These are phyloP conservation scores for Metschnikowia santaceciliae DNA, from an alignment of 805 yeast species.

Conservation along the genomic window DNA sequence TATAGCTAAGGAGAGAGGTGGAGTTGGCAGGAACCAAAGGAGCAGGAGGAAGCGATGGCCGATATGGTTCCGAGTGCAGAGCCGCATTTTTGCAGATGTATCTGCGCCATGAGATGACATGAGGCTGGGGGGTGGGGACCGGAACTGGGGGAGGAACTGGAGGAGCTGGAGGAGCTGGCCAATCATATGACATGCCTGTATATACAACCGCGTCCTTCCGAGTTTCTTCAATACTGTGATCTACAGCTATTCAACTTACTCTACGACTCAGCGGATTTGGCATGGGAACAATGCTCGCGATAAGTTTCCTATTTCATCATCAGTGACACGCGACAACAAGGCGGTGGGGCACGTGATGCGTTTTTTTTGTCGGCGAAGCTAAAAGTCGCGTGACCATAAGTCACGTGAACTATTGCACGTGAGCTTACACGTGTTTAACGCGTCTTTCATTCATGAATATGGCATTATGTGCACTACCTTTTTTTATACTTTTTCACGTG, in stretches of 20 bases:
- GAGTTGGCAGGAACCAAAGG: background rate
- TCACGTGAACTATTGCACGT: too few species aligned
- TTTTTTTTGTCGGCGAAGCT: too few species aligned
- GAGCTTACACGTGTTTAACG: too few species aligned
- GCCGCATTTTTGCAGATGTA: slow-evolving; percentile 1
- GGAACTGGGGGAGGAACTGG: too few species aligned
- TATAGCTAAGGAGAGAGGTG: background rate
- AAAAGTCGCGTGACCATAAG: too few species aligned
- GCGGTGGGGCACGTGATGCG: too few species aligned
- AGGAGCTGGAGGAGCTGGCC: background rate
- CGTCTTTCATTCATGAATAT: too few species aligned
- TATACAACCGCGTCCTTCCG: too few species aligned
- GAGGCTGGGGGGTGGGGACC: too few species aligned
- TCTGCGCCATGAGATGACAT: background rate
- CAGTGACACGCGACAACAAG: background rate
- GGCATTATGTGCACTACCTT: too few species aligned
- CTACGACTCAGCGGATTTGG: background rate
- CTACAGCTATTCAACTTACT: background rate
- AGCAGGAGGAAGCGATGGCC: slow-evolving; percentile 12
- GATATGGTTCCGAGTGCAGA: slow-evolving; percentile 6
- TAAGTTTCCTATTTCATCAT: background rate
- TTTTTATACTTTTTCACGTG: too few species aligned
- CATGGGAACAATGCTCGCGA: background rate
- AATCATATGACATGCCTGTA: background rate
- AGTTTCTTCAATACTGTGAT: too few species aligned